Percentiles rank a stretch among this genome's conserved stretches.
Evolutionary conservation across 1,284 basidiomycete species (phyloP).

Genomic region (Sanghuangporus baumii): DNA sequence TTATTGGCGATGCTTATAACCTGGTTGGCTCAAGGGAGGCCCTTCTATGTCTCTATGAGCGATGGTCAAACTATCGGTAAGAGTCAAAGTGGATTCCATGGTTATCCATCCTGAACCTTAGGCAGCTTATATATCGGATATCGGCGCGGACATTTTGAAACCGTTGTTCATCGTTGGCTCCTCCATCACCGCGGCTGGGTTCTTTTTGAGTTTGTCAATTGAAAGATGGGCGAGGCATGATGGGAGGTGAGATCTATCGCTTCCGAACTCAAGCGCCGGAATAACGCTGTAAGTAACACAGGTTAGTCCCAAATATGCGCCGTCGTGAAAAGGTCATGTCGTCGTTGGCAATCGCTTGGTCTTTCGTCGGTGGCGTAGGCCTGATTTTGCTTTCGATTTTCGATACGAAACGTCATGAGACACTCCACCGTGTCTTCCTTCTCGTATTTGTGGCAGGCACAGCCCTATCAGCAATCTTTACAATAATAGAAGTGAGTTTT

Average conservation of each 20-base stretch:
- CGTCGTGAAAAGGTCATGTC: conserved; percentile 49
- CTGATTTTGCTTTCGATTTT: conserved; percentile 54
- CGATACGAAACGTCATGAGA: conserved; percentile 51
- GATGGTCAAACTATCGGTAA: conserved; percentile 40
- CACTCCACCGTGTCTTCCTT: conserved; percentile 52
- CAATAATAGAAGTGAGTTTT: conserved; percentile 52
- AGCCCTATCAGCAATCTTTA: conserved; percentile 63
- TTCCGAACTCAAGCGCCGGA: neutral
- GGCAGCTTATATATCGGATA: conserved; percentile 63
- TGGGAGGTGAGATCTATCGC: conserved; percentile 39
- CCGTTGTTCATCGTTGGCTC: conserved; percentile 65
- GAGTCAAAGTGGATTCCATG: neutral
- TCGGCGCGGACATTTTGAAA: conserved; percentile 64
- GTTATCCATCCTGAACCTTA: neutral
- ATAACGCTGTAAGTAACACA: conserved; percentile 21
- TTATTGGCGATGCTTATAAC: conserved; percentile 62
- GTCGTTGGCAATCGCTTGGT: conserved; percentile 50
- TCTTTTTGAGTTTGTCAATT: conserved; percentile 51
- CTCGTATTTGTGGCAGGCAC: conserved; percentile 62
- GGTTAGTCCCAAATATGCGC: conserved; percentile 54
- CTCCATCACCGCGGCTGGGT: conserved; percentile 52
- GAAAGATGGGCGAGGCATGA: conserved; percentile 60
- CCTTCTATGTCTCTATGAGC: conserved; percentile 38
- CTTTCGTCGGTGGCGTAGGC: conserved; percentile 47
- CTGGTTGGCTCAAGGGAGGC: conserved; percentile 49